Base-by-base conservation (phyloP, 768 basidiomycete genomes). In the Collybia mongolica region DNA sequence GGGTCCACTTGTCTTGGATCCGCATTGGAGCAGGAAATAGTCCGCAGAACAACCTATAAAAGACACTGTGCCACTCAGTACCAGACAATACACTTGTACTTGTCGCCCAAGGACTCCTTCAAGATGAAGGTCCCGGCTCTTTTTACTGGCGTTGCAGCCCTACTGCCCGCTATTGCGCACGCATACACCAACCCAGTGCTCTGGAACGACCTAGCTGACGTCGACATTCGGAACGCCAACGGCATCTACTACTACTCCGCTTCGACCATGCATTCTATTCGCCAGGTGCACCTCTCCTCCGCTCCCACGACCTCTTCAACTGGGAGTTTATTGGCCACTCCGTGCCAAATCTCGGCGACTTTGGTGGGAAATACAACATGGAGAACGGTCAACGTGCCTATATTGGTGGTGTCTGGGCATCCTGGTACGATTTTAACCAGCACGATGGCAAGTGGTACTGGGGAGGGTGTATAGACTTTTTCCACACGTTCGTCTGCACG, bases 251-350 rank as follows among this genome's bases (percentile, higher is more conserved):
- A 59, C 44, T 51, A 56, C 23, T 50, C 52, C 32, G 53, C 58
- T 11, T 59, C 58, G 18, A 59, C 54, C 6, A 55, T 59, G 48
- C 58, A 59, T n/a, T n/a, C 39, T 50, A 50, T 41, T 57, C 55
- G 32, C 58, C 55, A 1, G 55, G 55, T 26, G 58, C 55, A 37
- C 52, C 57, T 18, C 49, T 56, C 40, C 53, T 59, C 4, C 57
- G 55, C 20, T 59, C 57, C 15, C 55, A 43, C 20, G 57, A 58
- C 24, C 57, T 58, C 20, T 48, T 58, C 29, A 55, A 55, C 47
- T 58, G 57, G 57, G 48, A 58, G 44, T 58, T 54, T 37, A 51
- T 54, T 11, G 57, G 57, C 11, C 57, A 58, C 41, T 55, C 51
- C 20, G 57, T 58, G 11, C 54, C 56, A 32, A 48, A 46, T 15